These are phyloP conservation scores for Dioscorea dumetorum DNA, from an alignment of 106 monocot genomes.

Conservation along the genomic window DNA sequence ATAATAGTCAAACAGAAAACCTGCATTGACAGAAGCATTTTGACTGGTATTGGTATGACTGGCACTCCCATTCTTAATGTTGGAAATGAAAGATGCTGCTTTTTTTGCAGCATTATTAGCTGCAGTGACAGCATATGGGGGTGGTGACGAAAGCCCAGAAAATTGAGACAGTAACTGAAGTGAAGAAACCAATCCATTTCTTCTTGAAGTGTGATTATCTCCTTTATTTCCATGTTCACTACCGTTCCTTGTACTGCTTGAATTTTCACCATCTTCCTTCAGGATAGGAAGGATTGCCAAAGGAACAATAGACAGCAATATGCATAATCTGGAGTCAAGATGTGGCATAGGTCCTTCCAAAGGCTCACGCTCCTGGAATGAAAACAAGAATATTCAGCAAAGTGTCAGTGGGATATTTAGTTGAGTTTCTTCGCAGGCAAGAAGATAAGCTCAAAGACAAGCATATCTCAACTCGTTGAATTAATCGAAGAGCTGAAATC, in stretches of 20 bases:
- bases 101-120: constrained; percentile 85
- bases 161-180: constrained; percentile 74
- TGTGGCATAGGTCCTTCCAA: constrained; percentile 86
- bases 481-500: constrained; percentile 76
- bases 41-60: constrained; percentile 20
- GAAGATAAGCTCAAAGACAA: constrained; percentile 6
- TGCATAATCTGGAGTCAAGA: constrained; percentile 75
- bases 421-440: not conserved
- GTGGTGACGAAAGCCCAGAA: constrained; percentile 64
- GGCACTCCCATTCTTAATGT: constrained; percentile 38
- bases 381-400: constrained; percentile 4
- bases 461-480: constrained; percentile 73
- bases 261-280: constrained; percentile 35
- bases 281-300: constrained; percentile 57
- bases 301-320: constrained; percentile 74
- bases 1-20: constrained; percentile 11
- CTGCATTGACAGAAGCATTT: constrained; percentile 55
- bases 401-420: not conserved
- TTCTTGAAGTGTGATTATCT: constrained; percentile 44
- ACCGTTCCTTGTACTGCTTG: not conserved
- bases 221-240: constrained; percentile 16
- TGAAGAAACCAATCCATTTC: constrained; percentile 60
- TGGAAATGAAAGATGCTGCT: constrained; percentile 62
- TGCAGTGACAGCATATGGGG: constrained; percentile 48
- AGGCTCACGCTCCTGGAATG: constrained; percentile 57